phyloP scores from a whole-genome alignment of 2,329 filamentous ascomycete genomes.

The Fusarium pininemorale region DNA sequence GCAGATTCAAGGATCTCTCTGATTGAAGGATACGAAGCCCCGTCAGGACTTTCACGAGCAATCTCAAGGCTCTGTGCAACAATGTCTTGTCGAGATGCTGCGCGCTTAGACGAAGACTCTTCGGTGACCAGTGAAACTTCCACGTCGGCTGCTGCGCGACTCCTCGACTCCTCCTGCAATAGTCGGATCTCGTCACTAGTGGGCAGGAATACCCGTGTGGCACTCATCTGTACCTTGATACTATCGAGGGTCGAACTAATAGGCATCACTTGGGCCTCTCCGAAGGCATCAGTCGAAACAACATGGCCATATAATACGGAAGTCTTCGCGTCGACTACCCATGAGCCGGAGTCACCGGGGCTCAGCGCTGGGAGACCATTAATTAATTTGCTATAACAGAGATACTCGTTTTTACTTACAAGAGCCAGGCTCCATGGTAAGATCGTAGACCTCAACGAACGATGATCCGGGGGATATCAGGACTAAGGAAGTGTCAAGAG shows the following conservation, averaged over 20 bases:
- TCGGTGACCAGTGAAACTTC: neutral
- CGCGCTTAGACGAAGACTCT: neutral
- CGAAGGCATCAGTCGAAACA: neutral
- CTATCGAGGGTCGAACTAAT: neutral
- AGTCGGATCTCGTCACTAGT: neutral
- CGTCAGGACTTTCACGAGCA: conserved; percentile 77
- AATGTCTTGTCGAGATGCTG: conserved; percentile 40
- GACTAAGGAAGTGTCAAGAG: neutral
- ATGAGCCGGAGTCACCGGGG: neutral
- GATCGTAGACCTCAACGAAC: neutral
- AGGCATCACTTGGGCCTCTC: neutral
- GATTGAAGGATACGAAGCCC: conserved; percentile 69
- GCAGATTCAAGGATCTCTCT: conserved; percentile 72
- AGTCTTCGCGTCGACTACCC: neutral
- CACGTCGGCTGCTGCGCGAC: fast-evolving
- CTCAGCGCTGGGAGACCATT: neutral
- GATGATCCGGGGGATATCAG: neutral
- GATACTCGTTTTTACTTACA: neutral
- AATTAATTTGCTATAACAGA: too few species aligned
- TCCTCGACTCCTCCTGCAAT: neutral
- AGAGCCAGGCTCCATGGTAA: neutral
- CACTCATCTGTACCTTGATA: neutral
- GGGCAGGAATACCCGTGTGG: neutral
- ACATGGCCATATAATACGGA: neutral
- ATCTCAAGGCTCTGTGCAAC: conserved; percentile 77